Evolutionary conservation across 2,329 filamentous ascomycete species (phyloP).

Genomic region (Colletotrichum sojae): DNA sequence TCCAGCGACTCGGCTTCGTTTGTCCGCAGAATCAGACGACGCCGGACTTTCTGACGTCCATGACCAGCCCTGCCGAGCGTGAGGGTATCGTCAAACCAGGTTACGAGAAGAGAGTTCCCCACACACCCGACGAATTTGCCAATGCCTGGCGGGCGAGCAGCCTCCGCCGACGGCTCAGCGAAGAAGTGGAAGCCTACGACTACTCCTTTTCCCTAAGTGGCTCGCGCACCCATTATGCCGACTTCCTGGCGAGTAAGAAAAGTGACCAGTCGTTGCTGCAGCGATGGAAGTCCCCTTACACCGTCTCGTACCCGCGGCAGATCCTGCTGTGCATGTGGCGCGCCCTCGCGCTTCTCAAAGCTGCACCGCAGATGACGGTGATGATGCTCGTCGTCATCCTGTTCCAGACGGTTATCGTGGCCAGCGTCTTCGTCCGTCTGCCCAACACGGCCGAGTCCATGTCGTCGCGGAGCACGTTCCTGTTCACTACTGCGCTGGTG

Average conservation of each 20-base stretch:
- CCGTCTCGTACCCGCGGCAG: conserved; percentile 43
- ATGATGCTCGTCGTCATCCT: conserved; percentile 52
- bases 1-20: conserved; percentile 66
- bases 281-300: conserved; percentile 42
- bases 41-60: conserved; percentile 77
- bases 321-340: conserved; percentile 44
- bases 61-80: conserved; percentile 58
- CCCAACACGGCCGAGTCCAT: conserved; percentile 68
- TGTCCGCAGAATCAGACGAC: conserved; percentile 71
- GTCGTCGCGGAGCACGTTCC: conserved; percentile 57
- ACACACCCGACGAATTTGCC: conserved; percentile 56
- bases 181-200: conserved; percentile 27
- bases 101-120: conserved; percentile 51
- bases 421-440: conserved; percentile 76
- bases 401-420: conserved; percentile 76
- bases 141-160: conserved; percentile 49
- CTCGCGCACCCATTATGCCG: conserved; percentile 26
- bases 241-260: conserved; percentile 27
- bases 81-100: conserved; percentile 53
- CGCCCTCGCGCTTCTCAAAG: conserved; percentile 37
- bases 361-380: conserved; percentile 42
- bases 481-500: conserved; percentile 56
- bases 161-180: background rate
- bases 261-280: conserved; percentile 30
- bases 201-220: conserved; percentile 8